Base-by-base conservation (phyloP, 768 basidiomycete genomes). In the Megacollybia marginata region DNA sequence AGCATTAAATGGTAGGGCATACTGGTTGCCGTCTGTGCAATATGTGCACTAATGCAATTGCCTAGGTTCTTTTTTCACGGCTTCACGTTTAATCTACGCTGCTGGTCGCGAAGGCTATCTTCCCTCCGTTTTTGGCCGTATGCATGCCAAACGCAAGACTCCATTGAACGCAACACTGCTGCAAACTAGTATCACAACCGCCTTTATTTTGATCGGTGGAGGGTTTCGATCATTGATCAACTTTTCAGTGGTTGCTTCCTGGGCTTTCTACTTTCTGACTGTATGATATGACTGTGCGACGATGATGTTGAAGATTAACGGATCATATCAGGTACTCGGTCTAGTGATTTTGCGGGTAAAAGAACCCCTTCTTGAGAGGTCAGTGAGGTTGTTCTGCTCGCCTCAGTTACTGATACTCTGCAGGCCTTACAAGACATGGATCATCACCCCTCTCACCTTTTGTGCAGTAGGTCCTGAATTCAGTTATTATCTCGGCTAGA, bases 341-440 rank as follows among this genome's bases (percentile, higher is more conserved):
- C 70, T 97, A 13, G 76, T 98, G 1, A 84, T 96, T 48, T 68
- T 98, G 33, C 80, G 95, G 31, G 69, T 95, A 9, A 92, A 91
- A 61, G 95, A 99, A 63, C 95, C 95, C 0, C 75, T 82, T 56
- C 72, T 99, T 10, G 84, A 92, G 60, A 78, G 91, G 89, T 81
- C 49, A 49, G 67, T 28, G 6, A 48, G n/a, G 18, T 16, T 20
- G 44, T 42, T 44, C 43, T 31, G 46, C 33, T 47, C 32, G 3
- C 44, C 46, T 32, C 28, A 13, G 32, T 18, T 33, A 43, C 8
- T 38, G 42, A 34, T 40, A 10, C 47, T 10, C 9, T 56, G n/a
- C 53, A 89, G 93, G 50, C 95, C 95, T 2, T 98, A 98, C 63
- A 88, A 81, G 59, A 88, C 92, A 5, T 96, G 85, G 84, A 86